phyloP scores from a whole-genome alignment of 108 stramenopile species.

The Chaetoceros tenuissimus region DNA sequence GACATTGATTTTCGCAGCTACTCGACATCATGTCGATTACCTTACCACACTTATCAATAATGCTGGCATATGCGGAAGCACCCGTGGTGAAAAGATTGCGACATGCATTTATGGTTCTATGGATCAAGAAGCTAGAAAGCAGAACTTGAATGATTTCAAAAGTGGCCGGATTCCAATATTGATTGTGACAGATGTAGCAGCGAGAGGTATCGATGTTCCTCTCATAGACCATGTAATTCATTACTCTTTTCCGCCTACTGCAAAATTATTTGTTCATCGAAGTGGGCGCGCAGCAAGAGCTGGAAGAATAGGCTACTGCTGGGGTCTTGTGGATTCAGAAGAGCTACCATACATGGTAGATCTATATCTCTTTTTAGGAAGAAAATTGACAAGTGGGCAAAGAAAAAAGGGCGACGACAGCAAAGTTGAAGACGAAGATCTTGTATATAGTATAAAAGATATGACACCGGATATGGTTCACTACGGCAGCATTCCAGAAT shows the following conservation, averaged over 20 bases:
- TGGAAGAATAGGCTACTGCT: constrained; percentile 86
- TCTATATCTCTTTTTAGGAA: constrained; percentile 89
- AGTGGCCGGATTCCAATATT: constrained; percentile 71
- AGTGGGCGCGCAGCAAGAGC: constrained; percentile 90
- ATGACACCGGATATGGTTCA: constrained; percentile 97
- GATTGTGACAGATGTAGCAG: constrained; percentile 97
- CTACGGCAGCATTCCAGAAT: constrained; percentile 92
- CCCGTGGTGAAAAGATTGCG: constrained; percentile 12
- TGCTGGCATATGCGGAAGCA: constrained; percentile 29
- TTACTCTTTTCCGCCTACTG: constrained; percentile 88
- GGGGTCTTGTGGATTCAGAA: constrained; percentile 91
- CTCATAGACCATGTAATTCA: constrained; percentile 98
- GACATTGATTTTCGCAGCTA: constrained; percentile 92
- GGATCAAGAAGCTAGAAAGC: constrained; percentile 86
- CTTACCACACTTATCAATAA: constrained; percentile 69
- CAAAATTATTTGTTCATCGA: constrained; percentile 96
- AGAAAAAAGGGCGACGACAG: constrained; percentile 14
- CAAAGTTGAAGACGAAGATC: constrained; percentile 19
- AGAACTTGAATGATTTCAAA: constrained; percentile 84
- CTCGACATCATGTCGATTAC: constrained; percentile 95
- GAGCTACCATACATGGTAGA: constrained; percentile 98
- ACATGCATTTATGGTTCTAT: constrained; percentile 94
- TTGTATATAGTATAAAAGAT: constrained; percentile 71
- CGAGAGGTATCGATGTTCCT: constrained; percentile 96
- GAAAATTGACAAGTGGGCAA: constrained; percentile 45